phyloP scores from a whole-genome alignment of 345 rosid species.

The Salix viminalis region DNA sequence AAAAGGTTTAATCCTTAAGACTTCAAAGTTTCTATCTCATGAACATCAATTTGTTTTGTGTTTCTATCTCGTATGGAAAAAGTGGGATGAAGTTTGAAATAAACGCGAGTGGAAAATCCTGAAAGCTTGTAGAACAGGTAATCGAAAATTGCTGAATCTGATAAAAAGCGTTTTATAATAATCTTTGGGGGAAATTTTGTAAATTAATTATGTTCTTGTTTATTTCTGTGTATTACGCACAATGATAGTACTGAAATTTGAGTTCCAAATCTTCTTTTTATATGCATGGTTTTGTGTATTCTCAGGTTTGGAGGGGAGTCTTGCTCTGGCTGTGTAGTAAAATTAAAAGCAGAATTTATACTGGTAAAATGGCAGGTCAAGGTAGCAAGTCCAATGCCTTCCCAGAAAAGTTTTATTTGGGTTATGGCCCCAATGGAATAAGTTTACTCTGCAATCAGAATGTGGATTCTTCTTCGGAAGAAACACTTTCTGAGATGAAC shows the following conservation, averaged over 20 bases:
- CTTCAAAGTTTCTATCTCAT: too few species aligned
- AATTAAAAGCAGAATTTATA: not conserved
- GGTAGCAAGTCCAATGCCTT: slow-evolving; percentile 4
- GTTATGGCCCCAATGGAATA: not conserved
- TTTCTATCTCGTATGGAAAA: too few species aligned
- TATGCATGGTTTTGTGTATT: not conserved
- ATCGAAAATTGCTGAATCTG: not conserved
- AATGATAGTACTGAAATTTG: not conserved
- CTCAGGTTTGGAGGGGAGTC: not conserved
- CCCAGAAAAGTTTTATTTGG: not conserved
- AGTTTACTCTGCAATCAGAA: not conserved
- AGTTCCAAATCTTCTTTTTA: not conserved
- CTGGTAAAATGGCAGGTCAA: slow-evolving; percentile 9
- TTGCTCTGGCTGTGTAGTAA: not conserved
- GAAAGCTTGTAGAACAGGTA: not conserved
- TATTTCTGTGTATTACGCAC: not conserved
- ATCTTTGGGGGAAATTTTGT: not conserved
- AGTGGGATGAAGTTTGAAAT: not conserved
- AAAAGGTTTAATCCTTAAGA: too few species aligned
- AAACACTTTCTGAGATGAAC: not conserved
- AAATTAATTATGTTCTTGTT: not conserved
- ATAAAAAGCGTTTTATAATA: too few species aligned
- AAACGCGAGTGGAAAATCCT: not conserved
- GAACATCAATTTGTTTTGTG: too few species aligned
- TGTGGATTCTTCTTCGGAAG: not conserved